Percentiles rank a stretch among this genome's conserved stretches.
Conservation (phyloP, 768 basidiomycete genomes). For the Termitomyces sp. region DNA sequence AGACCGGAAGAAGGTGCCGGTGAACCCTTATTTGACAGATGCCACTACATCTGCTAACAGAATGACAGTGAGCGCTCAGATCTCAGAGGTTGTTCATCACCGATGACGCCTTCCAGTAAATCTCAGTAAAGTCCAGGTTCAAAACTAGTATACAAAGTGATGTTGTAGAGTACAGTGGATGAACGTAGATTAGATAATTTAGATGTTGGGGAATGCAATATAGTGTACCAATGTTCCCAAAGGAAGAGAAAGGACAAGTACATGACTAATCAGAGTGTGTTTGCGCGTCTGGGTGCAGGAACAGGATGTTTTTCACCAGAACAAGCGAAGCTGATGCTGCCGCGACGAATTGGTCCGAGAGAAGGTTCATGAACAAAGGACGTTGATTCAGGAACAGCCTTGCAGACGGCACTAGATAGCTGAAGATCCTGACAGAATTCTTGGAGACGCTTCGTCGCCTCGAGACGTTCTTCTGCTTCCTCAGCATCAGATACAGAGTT, state of each 20-base stretch:
- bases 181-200: conserved; percentile 6
- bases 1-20: too few relatives aligned
- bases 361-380: neutral
- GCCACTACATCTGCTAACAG: neutral
- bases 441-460: conserved; percentile 40
- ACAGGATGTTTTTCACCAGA: neutral
- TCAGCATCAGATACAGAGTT: conserved; percentile 24
- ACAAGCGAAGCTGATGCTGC: neutral
- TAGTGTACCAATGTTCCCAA: conserved; percentile 2
- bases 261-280: neutral
- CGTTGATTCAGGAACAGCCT: conserved; percentile 13
- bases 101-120: neutral
- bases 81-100: neutral
- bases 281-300: neutral
- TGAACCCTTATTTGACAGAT: neutral
- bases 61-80: neutral
- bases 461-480: conserved; percentile 30
- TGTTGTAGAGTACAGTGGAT: neutral
- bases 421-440: conserved; percentile 44
- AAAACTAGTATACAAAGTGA: neutral
- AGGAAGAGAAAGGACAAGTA: neutral
- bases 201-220: neutral
- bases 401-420: conserved; percentile 30
- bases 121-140: too few relatives aligned
- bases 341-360: conserved; percentile 7